phyloP scores from a whole-genome alignment of 768 basidiomycete species.

The Pleurotus pulmonarius region DNA sequence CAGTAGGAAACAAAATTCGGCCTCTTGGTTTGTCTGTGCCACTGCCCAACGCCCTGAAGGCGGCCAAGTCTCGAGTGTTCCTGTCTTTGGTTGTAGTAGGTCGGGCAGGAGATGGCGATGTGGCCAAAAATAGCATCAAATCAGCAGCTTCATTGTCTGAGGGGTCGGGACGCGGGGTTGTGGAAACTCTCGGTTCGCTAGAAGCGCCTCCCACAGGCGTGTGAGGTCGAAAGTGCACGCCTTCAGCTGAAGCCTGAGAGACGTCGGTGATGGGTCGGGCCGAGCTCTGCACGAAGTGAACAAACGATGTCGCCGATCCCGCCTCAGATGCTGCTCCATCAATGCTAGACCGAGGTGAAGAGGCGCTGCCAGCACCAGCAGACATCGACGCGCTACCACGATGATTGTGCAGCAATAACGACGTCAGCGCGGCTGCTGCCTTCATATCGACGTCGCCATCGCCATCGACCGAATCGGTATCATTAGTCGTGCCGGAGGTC shows the following conservation, averaged over 20 bases:
- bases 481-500: constrained; percentile 20
- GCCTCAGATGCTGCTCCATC: constrained; percentile 55
- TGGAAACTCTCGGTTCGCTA: constrained; percentile 31
- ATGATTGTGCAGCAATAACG: constrained; percentile 61
- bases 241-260: constrained; percentile 30
- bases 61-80: constrained; percentile 49
- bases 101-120: constrained; percentile 78
- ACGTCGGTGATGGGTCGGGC: constrained; percentile 45
- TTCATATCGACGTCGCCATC: constrained; percentile 66
- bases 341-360: constrained; percentile 70
- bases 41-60: constrained; percentile 52
- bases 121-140: constrained; percentile 79
- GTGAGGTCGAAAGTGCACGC: constrained; percentile 14
- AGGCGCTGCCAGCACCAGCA: constrained; percentile 41
- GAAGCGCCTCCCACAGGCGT: constrained; percentile 19
- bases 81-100: constrained; percentile 36
- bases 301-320: constrained; percentile 57
- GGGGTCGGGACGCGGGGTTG: constrained; percentile 24
- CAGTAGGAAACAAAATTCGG: constrained; percentile 65
- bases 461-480: constrained; percentile 39
- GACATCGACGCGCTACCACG: constrained; percentile 39
- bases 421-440: constrained; percentile 77
- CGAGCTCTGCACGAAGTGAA: constrained; percentile 67
- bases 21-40: constrained; percentile 53
- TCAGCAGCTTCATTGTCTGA: constrained; percentile 85